These are phyloP conservation scores for Chlorella sorokiniana DNA, from an alignment of 139 green algal species.

Conservation along the genomic window DNA sequence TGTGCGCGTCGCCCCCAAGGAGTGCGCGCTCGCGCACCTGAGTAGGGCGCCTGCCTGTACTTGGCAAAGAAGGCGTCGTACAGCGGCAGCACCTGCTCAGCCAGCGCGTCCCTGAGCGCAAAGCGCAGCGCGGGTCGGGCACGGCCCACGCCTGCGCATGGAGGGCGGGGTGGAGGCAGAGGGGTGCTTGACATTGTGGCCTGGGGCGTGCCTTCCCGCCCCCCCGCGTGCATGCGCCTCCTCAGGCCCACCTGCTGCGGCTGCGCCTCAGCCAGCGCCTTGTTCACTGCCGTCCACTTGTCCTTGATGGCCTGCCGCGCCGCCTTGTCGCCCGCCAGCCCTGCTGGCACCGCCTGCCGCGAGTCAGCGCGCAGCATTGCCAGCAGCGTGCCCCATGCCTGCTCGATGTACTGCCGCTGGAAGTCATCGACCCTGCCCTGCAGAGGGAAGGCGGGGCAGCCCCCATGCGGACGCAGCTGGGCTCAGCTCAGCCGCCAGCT, in stretches of 20 bases:
- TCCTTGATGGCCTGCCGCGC: slow-evolving; percentile 27
- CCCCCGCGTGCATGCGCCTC: background rate
- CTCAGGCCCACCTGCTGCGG: slow-evolving; percentile 20
- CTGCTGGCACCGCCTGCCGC: background rate
- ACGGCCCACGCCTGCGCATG: slow-evolving; percentile 38
- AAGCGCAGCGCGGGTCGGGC: slow-evolving; percentile 40
- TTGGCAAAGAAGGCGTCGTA: slow-evolving; percentile 27
- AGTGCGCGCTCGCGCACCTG: background rate
- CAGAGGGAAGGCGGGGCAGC: background rate
- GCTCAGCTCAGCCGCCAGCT: too few relatives aligned
- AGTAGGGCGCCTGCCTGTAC: background rate
- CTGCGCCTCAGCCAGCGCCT: slow-evolving; percentile 2
- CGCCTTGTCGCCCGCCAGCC: slow-evolving; percentile 11
- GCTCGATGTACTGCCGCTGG: slow-evolving; percentile 13
- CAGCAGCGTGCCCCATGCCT: slow-evolving; percentile 8
- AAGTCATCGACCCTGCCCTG: slow-evolving; percentile 23
- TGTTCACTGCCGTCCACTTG: slow-evolving; percentile 25
- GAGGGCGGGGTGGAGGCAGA: too few relatives aligned
- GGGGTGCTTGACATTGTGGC: background rate
- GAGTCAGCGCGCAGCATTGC: slow-evolving; percentile 17
- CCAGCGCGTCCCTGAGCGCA: slow-evolving; percentile 45
- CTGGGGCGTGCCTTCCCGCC: background rate
- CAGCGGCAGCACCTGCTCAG: slow-evolving; percentile 43
- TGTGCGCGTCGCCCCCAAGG: background rate
- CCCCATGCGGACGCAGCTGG: background rate